A percentile compares a stretch with the other conserved stretches of the same genome.
Conservation (phyloP, 306 rosid genomes). For the Trichosanthes cucumerina region DNA sequence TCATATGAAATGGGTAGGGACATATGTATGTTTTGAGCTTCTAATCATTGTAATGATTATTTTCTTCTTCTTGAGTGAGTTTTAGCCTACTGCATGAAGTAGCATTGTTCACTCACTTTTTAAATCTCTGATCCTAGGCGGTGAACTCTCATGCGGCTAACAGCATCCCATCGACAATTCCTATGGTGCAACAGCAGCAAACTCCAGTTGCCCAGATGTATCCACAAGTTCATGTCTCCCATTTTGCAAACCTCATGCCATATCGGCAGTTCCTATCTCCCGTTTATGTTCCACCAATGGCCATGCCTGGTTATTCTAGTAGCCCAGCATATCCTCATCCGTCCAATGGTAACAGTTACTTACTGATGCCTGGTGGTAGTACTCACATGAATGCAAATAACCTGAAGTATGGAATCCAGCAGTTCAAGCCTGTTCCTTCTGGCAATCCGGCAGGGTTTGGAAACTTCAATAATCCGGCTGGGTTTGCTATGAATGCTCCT, state of each 20-base stretch:
- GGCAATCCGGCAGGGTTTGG: constrained; percentile 83
- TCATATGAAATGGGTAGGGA: neutral
- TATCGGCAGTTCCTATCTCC: constrained; percentile 85
- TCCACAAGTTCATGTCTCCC: constrained; percentile 91
- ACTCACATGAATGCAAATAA: constrained; percentile 77
- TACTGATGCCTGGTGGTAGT: constrained; percentile 92
- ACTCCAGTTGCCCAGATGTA: constrained; percentile 85
- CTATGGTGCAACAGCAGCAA: constrained; percentile 74
- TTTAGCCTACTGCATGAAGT: neutral
- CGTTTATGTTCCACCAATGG: constrained; percentile 94
- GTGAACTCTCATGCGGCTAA: constrained; percentile 47
- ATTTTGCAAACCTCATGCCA: constrained; percentile 82
- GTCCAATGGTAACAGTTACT: constrained; percentile 68
- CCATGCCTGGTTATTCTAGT: constrained; percentile 83
- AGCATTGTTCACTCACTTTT: neutral
- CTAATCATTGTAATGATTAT: neutral
- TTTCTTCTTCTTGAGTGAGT: neutral
- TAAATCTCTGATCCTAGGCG: constrained; percentile 32
- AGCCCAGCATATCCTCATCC: constrained; percentile 88
- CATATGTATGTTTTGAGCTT: neutral
- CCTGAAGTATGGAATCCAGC: constrained; percentile 91
- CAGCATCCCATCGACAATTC: constrained; percentile 50
- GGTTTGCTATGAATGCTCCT: constrained; percentile 74
- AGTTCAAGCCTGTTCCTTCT: constrained; percentile 81
- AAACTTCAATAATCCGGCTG: constrained; percentile 63